Evolutionary conservation across 179 eudicot species (phyloP).

Genomic region (Kewa caespitosa): DNA sequence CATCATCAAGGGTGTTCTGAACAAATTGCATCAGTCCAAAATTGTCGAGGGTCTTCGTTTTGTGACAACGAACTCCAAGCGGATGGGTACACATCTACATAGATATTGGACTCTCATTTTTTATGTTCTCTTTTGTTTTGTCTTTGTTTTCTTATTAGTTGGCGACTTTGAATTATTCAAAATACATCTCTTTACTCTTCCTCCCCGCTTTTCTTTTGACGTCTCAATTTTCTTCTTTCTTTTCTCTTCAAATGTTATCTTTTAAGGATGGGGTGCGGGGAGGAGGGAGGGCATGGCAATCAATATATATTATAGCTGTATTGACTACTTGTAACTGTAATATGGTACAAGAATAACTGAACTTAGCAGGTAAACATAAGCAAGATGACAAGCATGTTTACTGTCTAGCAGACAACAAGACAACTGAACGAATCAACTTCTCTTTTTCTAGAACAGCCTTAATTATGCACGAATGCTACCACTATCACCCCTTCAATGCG

Average conservation of each 20-base stretch:
- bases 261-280: too few species aligned
- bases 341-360: background rate
- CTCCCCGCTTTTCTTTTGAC: background rate
- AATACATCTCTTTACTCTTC: background rate
- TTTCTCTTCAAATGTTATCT: too few species aligned
- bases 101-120: too few species aligned
- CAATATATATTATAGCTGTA: too few species aligned
- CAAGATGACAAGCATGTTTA: constrained; percentile 4
- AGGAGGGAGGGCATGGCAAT: background rate
- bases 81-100: too few species aligned
- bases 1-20: too few species aligned
- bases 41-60: too few species aligned
- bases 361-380: constrained; percentile 10
- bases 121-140: too few species aligned
- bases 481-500: background rate
- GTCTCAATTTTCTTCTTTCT: background rate
- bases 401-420: background rate
- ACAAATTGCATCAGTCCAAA: too few species aligned
- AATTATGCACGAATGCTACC: constrained; percentile 8
- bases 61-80: background rate
- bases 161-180: background rate
- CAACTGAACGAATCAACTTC: background rate
- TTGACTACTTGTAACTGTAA: background rate
- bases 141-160: too few species aligned
- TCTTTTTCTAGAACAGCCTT: background rate